Evolutionary conservation across 805 yeast genomes (phyloP).

Genomic region (Metschnikowia lachancei): DNA sequence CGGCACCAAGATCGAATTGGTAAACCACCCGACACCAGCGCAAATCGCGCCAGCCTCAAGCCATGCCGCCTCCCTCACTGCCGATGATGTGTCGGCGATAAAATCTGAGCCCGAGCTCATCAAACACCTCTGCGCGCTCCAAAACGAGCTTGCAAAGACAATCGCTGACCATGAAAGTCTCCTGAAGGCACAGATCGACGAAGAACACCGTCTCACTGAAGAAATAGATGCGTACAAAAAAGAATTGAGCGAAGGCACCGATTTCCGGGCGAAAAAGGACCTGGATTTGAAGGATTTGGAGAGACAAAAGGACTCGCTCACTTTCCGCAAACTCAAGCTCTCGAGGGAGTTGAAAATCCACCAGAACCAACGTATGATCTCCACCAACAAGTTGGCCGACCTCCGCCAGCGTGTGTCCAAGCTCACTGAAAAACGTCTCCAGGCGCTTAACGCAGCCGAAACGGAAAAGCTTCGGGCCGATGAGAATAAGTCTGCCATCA

Average conservation of each 20-base stretch:
- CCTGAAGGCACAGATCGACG: slow-evolving; percentile 10
- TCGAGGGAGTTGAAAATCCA: slow-evolving; percentile 22
- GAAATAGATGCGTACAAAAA: slow-evolving; percentile 24
- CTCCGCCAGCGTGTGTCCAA: slow-evolving; percentile 13
- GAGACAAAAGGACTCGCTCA: slow-evolving; percentile 31
- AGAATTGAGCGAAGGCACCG: slow-evolving; percentile 39
- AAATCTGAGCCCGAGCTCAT: slow-evolving; percentile 1
- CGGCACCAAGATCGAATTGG: background rate
- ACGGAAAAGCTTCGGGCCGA: slow-evolving; percentile 8
- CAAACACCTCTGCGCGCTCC: slow-evolving; percentile 8
- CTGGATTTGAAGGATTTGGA: slow-evolving; percentile 32
- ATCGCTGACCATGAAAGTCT: slow-evolving; percentile 6
- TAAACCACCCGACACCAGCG: background rate
- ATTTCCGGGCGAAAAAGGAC: slow-evolving; percentile 29
- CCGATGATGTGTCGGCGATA: slow-evolving; percentile 4
- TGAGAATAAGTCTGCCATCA: background rate
- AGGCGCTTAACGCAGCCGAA: slow-evolving; percentile 7
- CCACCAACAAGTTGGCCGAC: slow-evolving; percentile 15
- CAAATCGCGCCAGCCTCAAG: background rate
- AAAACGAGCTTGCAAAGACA: slow-evolving; percentile 10
- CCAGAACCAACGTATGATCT: slow-evolving; percentile 9
- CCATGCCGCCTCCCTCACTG: background rate
- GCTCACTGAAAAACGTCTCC: slow-evolving; percentile 13
- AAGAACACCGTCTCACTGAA: slow-evolving; percentile 9
- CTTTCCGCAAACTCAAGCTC: slow-evolving; percentile 33